phyloP scores from a whole-genome alignment of 139 green algal species.

The Pleodorina starrii region DNA sequence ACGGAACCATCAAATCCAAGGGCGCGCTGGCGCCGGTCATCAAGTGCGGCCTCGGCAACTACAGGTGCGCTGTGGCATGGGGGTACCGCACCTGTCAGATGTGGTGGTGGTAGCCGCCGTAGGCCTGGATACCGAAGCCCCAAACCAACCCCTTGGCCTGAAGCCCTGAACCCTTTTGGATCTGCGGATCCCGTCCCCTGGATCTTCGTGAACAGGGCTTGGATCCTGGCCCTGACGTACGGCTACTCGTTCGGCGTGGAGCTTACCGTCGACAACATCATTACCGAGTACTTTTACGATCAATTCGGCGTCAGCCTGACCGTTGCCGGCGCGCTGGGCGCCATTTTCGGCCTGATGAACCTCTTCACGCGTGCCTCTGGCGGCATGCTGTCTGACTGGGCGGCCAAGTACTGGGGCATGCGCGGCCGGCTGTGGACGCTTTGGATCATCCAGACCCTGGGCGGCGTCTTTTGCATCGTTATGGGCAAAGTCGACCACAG shows the following conservation, averaged over 20 bases:
- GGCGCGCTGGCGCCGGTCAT: conserved; percentile 72
- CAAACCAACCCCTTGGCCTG: neutral
- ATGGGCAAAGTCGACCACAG: conserved; percentile 78
- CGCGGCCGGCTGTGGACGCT: conserved; percentile 85
- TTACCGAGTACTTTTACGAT: conserved; percentile 80
- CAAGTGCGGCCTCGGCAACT: conserved; percentile 86
- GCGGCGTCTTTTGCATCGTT: conserved; percentile 85
- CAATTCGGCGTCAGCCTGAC: conserved; percentile 79
- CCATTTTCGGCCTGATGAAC: conserved; percentile 93
- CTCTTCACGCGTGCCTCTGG: conserved; percentile 89
- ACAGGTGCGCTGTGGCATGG: conserved; percentile 61
- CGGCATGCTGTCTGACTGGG: conserved; percentile 78
- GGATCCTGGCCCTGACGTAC: conserved; percentile 81
- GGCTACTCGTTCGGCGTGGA: conserved; percentile 90
- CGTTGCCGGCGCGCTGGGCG: conserved; percentile 51
- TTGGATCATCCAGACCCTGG: conserved; percentile 77
- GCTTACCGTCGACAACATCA: conserved; percentile 89
- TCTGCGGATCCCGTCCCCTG: neutral
- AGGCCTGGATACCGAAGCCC: neutral
- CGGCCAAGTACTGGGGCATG: conserved; percentile 76
- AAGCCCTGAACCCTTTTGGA: neutral
- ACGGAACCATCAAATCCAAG: conserved; percentile 79
- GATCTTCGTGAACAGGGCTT: conserved; percentile 44
- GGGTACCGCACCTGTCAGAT: neutral
- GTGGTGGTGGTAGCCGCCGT: no score